Base-by-base conservation (phyloP, 2,329 filamentous ascomycete species). In the Alternaria atra region DNA sequence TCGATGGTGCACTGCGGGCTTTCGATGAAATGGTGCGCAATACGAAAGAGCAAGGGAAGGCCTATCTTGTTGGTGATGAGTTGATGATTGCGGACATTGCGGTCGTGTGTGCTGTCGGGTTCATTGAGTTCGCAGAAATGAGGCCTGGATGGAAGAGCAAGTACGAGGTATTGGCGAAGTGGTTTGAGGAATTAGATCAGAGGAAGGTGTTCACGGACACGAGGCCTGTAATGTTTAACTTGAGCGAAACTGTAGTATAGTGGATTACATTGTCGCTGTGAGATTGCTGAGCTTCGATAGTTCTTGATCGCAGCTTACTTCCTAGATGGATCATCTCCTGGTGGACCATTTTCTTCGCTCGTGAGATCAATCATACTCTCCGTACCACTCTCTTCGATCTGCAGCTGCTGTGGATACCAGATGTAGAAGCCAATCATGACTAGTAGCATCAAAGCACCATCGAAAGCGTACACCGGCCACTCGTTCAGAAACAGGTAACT, bases 381-480 rank as follows among this genome's bases (percentile, higher is more conserved):
- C 12, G 50, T 44, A 1, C 23, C 12, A 13, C 20, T 35, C 5
- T 48, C 46, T 13, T 42, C 29, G 3, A 17, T 9, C 17, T 55
- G 57, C 10, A 64, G 39, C 51, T 61, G 58, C n/a, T 52, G 48
- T 9, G 54, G 58, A 43, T 61, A 64, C 58, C 61, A 64, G 5
- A 64, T 35, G 23, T 51, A 61, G 35, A 56, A 68, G 7, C 59
- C 40, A 3, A 40, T 37, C 56, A 67, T 58, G 6, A 59, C 58
- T 13, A 65, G 20, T 12, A 57, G 48, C 83, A 84, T 84, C 1
- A 83, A 81, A 12, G 83, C 57, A 1, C 78, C 77, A 62, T 86
- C 84, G 17, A 85, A 80, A 3, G 82, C 79, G 70, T 83, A 85
- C 50, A 85, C 80, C 4, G 81, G 77, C 80, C 84, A 85, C 65